These are phyloP conservation scores for Talaromyces thailandensis DNA, from an alignment of 495 filamentous ascomycete species.

Conservation along the genomic window DNA sequence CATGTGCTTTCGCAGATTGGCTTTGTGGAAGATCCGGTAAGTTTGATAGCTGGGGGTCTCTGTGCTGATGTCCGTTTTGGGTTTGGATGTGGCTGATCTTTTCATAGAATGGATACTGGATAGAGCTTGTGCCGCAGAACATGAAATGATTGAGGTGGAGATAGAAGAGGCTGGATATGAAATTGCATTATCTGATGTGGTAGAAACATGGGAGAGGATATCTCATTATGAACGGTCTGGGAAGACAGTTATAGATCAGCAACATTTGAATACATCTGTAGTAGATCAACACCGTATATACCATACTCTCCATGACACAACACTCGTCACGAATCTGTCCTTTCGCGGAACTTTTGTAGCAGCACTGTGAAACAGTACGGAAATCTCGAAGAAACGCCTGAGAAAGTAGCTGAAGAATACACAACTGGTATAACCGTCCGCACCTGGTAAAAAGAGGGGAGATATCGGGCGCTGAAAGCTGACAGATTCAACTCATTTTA, in stretches of 20 bases:
- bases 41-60: no score
- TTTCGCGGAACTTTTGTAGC: no score
- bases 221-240: background rate
- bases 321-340: no score
- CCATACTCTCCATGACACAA: no score
- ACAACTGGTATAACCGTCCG: no score
- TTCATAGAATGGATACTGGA: slow-evolving; percentile 13
- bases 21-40: background rate
- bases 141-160: slow-evolving; percentile 7
- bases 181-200: no score
- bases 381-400: no score
- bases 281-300: background rate
- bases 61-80: background rate
- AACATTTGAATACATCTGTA: no score
- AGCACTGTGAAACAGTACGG: no score
- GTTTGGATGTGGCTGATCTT: slow-evolving; percentile 6
- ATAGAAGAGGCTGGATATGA: background rate
- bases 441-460: no score
- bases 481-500: background rate
- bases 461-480: background rate
- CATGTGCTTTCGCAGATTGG: background rate
- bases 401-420: no score
- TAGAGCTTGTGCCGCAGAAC: slow-evolving; percentile 14
- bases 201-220: background rate
- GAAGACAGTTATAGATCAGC: background rate